These are phyloP conservation scores for Boletus vermiculosoides DNA, from an alignment of 768 basidiomycete species.

Conservation along the genomic window DNA sequence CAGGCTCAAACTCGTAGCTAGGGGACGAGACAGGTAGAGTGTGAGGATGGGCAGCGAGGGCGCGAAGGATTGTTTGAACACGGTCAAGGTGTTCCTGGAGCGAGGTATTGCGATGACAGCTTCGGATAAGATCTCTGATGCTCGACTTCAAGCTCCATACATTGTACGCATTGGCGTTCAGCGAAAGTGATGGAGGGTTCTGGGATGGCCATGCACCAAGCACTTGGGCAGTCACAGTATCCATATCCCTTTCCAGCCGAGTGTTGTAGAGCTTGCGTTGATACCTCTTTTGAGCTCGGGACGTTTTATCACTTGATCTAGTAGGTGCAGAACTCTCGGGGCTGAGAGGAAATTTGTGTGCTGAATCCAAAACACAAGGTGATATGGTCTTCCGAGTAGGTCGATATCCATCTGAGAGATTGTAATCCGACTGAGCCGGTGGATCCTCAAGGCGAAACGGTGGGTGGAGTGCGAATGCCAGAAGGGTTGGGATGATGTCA, in stretches of 20 bases:
- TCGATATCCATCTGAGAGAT: background rate
- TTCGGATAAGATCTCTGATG: background rate
- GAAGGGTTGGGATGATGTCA: constrained; percentile 22
- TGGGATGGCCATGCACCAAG: background rate
- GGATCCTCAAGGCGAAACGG: constrained; percentile 7
- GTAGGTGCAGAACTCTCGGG: background rate
- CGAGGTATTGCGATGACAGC: background rate
- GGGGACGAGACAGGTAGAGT: too few species aligned
- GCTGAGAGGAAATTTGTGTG: background rate
- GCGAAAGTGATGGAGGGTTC: background rate
- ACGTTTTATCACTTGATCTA: background rate
- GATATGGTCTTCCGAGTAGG: background rate
- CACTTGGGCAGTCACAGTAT: background rate
- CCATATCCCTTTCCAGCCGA: accelerated
- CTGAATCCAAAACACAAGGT: background rate
- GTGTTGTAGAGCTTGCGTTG: background rate
- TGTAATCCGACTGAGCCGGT: background rate
- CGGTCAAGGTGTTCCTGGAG: background rate
- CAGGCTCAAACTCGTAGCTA: background rate
- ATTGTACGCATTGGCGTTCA: background rate
- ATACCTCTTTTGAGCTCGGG: background rate
- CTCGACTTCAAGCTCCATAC: background rate
- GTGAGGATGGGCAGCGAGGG: background rate
- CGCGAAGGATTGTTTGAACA: background rate
- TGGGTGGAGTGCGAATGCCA: constrained; percentile 30